Percentiles rank a stretch among this genome's conserved stretches.
These are phyloP conservation scores for Achaetomium macrosporum DNA, from an alignment of 2,329 filamentous ascomycete genomes.

Conservation along the genomic window DNA sequence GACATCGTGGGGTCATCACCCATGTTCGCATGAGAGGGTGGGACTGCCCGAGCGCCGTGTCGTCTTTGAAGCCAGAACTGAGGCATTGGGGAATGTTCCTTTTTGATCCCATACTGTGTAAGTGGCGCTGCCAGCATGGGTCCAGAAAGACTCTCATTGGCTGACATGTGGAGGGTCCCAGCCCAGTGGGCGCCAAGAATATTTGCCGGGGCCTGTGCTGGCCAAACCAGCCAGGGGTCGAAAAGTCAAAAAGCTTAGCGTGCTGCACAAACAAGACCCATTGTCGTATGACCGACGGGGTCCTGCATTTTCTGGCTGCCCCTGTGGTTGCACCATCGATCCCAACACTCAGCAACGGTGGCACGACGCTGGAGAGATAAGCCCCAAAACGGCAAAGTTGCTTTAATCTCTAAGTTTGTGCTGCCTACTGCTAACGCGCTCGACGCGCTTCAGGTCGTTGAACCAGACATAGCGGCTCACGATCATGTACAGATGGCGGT, in stretches of 20 bases:
- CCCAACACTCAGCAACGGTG: not conserved
- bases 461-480: constrained; percentile 38
- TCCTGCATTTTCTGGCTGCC: too few relatives aligned
- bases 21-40: too few relatives aligned
- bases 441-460: constrained; percentile 27
- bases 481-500: constrained; percentile 35
- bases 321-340: too few relatives aligned
- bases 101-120: constrained; percentile 7
- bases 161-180: not conserved
- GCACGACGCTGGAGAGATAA: not conserved
- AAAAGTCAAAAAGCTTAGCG: not conserved
- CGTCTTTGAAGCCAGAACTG: not conserved
- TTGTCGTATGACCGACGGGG: too few relatives aligned
- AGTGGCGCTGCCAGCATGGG: constrained; percentile 1
- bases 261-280: too few relatives aligned
- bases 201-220: not conserved
- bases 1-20: not conserved
- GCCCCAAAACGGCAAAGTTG: not conserved
- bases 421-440: not conserved
- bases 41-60: too few relatives aligned
- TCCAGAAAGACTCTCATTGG: not conserved
- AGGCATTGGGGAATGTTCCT: not conserved
- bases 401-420: not conserved
- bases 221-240: not conserved
- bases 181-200: constrained; percentile 4